phyloP scores from a whole-genome alignment of 208 protist genomes.

The Naegleria gruberi region DNA sequence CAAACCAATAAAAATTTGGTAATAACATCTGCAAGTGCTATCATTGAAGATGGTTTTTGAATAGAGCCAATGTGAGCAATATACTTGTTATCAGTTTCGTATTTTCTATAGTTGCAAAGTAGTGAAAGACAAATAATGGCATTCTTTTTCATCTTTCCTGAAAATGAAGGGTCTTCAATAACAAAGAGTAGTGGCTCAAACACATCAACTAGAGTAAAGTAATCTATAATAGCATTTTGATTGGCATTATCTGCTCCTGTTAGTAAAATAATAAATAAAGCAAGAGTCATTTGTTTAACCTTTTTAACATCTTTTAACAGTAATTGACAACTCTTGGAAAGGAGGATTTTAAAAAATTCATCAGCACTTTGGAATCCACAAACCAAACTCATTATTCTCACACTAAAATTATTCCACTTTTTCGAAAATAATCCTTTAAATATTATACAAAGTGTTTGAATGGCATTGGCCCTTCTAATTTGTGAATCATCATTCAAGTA shows the following conservation, averaged over 20 bases:
- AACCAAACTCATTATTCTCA: constrained; percentile 36
- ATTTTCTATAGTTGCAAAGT: constrained; percentile 16
- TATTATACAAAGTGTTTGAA: constrained; percentile 41
- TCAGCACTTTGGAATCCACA: constrained; percentile 35
- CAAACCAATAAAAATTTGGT: background rate
- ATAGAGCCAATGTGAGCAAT: background rate
- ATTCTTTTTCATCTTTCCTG: constrained; percentile 19
- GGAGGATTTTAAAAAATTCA: constrained; percentile 30
- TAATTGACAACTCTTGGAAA: background rate
- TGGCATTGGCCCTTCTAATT: constrained; percentile 21
- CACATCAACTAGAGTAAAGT: constrained; percentile 40
- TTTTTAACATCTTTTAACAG: constrained; percentile 5
- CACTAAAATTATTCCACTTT: constrained; percentile 45
- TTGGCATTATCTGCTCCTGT: constrained; percentile 42
- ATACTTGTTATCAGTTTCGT: constrained; percentile 6
- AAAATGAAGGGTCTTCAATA: background rate
- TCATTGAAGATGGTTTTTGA: background rate
- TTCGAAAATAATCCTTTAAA: constrained; percentile 46
- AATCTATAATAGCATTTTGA: constrained; percentile 42
- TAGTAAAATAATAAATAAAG: constrained; percentile 35
- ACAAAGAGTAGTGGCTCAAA: constrained; percentile 29
- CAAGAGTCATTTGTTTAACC: constrained; percentile 24
- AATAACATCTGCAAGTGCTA: background rate
- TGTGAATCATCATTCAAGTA: background rate
- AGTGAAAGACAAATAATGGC: background rate